phyloP scores from a whole-genome alignment of 2,329 filamentous ascomycete genomes.

The Ilyonectria robusta region DNA sequence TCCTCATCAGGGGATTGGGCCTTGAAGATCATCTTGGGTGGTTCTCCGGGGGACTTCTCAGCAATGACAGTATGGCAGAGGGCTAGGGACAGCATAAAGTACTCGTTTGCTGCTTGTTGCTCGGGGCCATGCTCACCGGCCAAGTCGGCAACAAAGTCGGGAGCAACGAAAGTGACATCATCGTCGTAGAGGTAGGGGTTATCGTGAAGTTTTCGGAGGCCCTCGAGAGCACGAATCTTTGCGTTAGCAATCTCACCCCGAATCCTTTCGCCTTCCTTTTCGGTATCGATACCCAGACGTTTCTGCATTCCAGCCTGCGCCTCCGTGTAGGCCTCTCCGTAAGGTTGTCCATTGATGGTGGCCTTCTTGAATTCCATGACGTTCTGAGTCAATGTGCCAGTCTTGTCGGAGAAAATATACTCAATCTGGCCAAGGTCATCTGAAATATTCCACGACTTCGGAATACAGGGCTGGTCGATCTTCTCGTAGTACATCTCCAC shows the following conservation, averaged over 20 bases:
- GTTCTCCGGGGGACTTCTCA: conserved; percentile 90
- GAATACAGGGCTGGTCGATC: conserved; percentile 94
- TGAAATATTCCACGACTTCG: conserved; percentile 99
- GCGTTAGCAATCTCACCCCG: conserved; percentile 84
- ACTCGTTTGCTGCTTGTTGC: conserved; percentile 83
- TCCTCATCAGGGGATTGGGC: conserved; percentile 98
- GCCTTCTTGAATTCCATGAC: conserved; percentile 99
- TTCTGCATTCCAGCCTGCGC: conserved; percentile 97
- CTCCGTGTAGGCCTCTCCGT: conserved; percentile 98
- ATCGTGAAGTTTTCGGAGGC: conserved; percentile 83
- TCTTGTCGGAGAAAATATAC: conserved; percentile 99
- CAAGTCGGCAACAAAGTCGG: conserved; percentile 89
- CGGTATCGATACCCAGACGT: conserved; percentile 87
- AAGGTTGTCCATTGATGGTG: conserved; percentile 94
- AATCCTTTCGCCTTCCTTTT: conserved; percentile 81
- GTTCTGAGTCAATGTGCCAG: conserved; percentile 95
- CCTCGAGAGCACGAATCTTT: conserved; percentile 78
- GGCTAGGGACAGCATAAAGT: conserved; percentile 95
- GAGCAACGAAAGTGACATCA: conserved; percentile 90
- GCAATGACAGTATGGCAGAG: conserved; percentile 98
- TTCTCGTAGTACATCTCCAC: conserved; percentile 97
- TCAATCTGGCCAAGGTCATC: conserved; percentile 98
- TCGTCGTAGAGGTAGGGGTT: conserved; percentile 95
- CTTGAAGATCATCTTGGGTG: conserved; percentile 93
- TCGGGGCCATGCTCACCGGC: conserved; percentile 81